Percentiles rank a stretch among this genome's conserved stretches.
Conservation (phyloP, 1,284 basidiomycete species). For the Coriolopsis trogii region DNA sequence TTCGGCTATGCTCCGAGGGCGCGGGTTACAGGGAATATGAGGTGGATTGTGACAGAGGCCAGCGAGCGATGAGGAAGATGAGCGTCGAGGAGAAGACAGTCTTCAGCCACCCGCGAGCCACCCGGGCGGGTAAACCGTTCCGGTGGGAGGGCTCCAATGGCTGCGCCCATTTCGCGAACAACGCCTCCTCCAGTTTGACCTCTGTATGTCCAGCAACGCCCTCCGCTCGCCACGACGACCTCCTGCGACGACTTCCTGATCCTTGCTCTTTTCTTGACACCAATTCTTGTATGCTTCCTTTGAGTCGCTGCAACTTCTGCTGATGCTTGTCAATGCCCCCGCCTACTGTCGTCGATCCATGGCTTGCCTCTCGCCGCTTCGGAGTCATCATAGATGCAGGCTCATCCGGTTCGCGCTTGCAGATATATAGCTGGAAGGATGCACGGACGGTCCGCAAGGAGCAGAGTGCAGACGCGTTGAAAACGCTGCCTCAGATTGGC, state of each 20-base stretch:
- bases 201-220: slow-evolving; percentile 6
- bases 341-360: slow-evolving; percentile 65
- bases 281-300: slow-evolving; percentile 2
- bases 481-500: slow-evolving; percentile 81
- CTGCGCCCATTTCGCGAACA: slow-evolving; percentile 2
- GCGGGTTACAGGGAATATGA: too few relatives aligned
- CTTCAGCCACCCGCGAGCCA: slow-evolving; percentile 23
- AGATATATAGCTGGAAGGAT: slow-evolving; percentile 97
- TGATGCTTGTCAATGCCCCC: slow-evolving; percentile 62
- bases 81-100: slow-evolving; percentile 8
- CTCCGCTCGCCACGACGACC: slow-evolving; percentile 4
- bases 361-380: slow-evolving; percentile 83
- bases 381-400: slow-evolving; percentile 98
- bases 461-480: slow-evolving; percentile 47
- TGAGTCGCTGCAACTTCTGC: slow-evolving; percentile 3
- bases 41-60: neutral
- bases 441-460: slow-evolving; percentile 57
- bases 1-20: too few relatives aligned
- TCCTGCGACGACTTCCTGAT: slow-evolving; percentile 1
- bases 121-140: slow-evolving; percentile 15
- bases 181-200: neutral
- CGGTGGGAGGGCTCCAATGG: slow-evolving; percentile 4
- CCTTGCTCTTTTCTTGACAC: neutral
- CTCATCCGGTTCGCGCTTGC: slow-evolving; percentile 93
- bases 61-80: slow-evolving; percentile 5